phyloP scores from a whole-genome alignment of 495 filamentous ascomycete species.

The Xylaria longipes region DNA sequence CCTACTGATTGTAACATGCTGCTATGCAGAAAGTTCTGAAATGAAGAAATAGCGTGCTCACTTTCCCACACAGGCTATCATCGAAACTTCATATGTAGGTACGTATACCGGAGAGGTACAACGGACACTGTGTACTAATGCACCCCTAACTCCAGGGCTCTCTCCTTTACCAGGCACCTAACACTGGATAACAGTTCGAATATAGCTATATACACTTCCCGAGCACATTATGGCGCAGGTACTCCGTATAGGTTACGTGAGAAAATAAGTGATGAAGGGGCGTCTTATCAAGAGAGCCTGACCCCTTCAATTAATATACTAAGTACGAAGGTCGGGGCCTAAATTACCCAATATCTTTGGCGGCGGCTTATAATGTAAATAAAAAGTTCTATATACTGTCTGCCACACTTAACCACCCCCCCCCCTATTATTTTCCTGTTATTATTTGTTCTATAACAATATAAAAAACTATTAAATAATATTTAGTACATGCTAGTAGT shows the following conservation, averaged over 20 bases:
- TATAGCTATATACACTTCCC: background rate
- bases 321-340: too few relatives aligned
- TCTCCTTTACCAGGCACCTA: background rate
- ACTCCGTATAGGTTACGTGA: background rate
- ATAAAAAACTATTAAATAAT: too few relatives aligned
- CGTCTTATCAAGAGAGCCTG: too few relatives aligned
- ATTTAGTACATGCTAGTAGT: too few relatives aligned
- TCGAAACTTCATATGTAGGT: background rate
- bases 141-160: background rate
- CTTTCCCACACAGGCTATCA: background rate
- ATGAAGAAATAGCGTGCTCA: background rate
- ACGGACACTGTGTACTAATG: background rate
- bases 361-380: too few relatives aligned
- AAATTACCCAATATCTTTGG: too few relatives aligned
- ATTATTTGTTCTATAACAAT: too few relatives aligned
- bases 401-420: too few relatives aligned
- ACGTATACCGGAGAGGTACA: background rate
- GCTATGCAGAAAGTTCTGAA: background rate
- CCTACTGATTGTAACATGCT: background rate
- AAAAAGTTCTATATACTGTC: too few relatives aligned
- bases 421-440: too few relatives aligned
- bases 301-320: too few relatives aligned
- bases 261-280: background rate
- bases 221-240: background rate
- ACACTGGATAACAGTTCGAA: background rate